Evolutionary conservation across 2,329 filamentous ascomycete species (phyloP).

Genomic region (Beauveria sp.): DNA sequence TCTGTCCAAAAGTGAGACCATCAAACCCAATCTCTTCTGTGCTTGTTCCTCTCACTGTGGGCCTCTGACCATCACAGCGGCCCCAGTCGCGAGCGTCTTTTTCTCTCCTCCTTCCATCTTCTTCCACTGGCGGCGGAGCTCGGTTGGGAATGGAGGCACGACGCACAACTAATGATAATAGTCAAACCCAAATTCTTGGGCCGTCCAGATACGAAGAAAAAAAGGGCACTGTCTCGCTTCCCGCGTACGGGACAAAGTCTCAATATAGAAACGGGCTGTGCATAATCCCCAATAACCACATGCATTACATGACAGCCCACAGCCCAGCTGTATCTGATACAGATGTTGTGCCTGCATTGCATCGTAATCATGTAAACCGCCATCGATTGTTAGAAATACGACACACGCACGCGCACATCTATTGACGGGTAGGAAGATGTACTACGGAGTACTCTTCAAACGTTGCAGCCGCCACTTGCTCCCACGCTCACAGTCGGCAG

Average conservation of each 20-base stretch:
- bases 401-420: no score
- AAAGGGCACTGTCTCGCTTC: neutral
- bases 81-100: neutral
- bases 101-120: neutral
- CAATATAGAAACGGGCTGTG: slow-evolving; percentile 11
- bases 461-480: neutral
- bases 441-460: no score
- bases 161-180: neutral
- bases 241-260: neutral
- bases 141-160: neutral
- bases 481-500: neutral
- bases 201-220: neutral
- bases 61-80: neutral
- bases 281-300: neutral
- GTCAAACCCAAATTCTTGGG: neutral
- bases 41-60: neutral
- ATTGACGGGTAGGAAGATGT: neutral
- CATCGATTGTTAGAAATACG: neutral
- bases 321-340: slow-evolving; percentile 1
- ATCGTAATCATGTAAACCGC: neutral
- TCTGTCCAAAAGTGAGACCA: neutral
- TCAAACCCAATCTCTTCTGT: neutral
- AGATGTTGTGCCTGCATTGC: neutral
- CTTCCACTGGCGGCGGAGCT: neutral
- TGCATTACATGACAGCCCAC: neutral